Percentiles rank a stretch among this genome's conserved stretches.
These are phyloP conservation scores for Wickerhamiella siamensis DNA, from an alignment of 805 yeast genomes.

Conservation along the genomic window DNA sequence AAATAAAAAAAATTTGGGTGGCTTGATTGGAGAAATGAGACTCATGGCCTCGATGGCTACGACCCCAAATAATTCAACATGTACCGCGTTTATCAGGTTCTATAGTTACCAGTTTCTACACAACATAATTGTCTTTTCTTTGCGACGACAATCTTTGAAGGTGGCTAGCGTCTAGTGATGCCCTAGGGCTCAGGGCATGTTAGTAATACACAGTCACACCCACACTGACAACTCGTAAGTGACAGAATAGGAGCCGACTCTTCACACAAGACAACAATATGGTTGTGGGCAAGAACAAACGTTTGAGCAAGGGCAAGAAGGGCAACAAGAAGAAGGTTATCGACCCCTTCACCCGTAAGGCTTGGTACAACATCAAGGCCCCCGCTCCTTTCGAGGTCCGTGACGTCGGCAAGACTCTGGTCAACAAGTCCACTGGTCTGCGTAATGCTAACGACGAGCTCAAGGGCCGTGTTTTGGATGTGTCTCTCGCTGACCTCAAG, in stretches of 20 bases:
- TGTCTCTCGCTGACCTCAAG: slow-evolving; percentile 92
- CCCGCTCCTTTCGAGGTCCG: slow-evolving; percentile 98
- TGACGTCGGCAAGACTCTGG: slow-evolving; percentile 95
- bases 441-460: slow-evolving; percentile 94
- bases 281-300: slow-evolving; percentile 85
- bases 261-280: slow-evolving; percentile 23
- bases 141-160: too few relatives aligned
- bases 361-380: slow-evolving; percentile 97
- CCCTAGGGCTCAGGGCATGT: slow-evolving; percentile 2
- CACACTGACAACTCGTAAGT: not conserved
- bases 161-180: too few relatives aligned
- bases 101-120: too few relatives aligned
- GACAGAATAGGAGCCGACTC: not conserved
- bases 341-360: slow-evolving; percentile 99
- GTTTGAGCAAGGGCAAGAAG: slow-evolving; percentile 78
- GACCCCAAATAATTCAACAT: too few relatives aligned
- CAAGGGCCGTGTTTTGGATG: slow-evolving; percentile 95
- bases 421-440: slow-evolving; percentile 97
- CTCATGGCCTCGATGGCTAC: too few relatives aligned
- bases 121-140: too few relatives aligned
- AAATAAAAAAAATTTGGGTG: too few relatives aligned
- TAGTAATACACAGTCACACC: not conserved
- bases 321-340: slow-evolving; percentile 98
- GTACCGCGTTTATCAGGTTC: too few relatives aligned
- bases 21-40: too few relatives aligned